Evolutionary conservation across 306 rosid genomes (phyloP).

Genomic region (Sechiopsis laciniata): DNA sequence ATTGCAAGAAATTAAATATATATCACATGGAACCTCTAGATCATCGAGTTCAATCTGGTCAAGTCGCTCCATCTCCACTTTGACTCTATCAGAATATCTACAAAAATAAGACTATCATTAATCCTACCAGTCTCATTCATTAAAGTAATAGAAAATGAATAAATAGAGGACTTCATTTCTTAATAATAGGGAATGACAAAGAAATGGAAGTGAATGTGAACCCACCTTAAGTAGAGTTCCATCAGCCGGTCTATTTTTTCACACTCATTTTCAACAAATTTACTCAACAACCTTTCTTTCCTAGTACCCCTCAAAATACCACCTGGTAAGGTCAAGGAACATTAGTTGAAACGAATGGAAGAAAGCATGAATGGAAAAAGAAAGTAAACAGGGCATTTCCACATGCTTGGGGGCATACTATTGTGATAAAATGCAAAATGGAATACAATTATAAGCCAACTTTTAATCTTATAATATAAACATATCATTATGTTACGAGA

Average conservation of each 20-base stretch:
- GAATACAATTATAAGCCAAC: not conserved
- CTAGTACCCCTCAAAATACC: slow-evolving; percentile 92
- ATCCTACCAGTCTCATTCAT: not conserved
- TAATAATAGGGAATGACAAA: not conserved
- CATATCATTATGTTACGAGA: not conserved
- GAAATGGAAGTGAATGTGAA: slow-evolving; percentile 18
- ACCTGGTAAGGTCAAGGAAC: slow-evolving; percentile 46
- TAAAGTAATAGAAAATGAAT: slow-evolving; percentile 1
- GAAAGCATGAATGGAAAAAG: not conserved
- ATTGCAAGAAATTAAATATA: not conserved
- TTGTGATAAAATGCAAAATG: not conserved
- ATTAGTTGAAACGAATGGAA: slow-evolving; percentile 14
- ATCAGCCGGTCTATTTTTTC: slow-evolving; percentile 93
- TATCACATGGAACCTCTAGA: slow-evolving; percentile 52
- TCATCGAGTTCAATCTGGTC: slow-evolving; percentile 64
- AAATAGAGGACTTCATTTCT: slow-evolving; percentile 16
- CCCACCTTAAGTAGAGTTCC: slow-evolving; percentile 86
- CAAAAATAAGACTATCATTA: not conserved
- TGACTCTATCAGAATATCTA: slow-evolving; percentile 87
- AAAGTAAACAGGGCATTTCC: not conserved
- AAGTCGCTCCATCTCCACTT: slow-evolving; percentile 68
- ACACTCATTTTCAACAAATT: slow-evolving; percentile 85
- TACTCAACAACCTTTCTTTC: slow-evolving; percentile 83
- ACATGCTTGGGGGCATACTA: not conserved
- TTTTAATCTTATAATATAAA: not conserved